A percentile compares a stretch with the other conserved stretches of the same genome.
Conservation (phyloP, 2,329 filamentous ascomycete genomes). For the Ophiosphaerella korrae region DNA sequence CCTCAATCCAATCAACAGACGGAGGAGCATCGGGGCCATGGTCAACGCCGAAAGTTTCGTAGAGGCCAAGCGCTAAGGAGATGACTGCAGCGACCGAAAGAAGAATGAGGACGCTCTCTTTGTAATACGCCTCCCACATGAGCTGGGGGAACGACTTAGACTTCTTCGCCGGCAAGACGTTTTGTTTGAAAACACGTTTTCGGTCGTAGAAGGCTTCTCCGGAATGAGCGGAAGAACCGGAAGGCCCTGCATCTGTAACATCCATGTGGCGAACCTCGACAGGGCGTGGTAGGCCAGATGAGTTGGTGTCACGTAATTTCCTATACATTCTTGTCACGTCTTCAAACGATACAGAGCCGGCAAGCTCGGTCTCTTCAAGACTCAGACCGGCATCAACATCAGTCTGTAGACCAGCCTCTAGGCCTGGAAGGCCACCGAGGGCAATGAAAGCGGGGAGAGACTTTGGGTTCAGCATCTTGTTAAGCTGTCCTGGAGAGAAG, state of each 20-base stretch:
- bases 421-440: constrained; percentile 71
- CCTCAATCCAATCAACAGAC: constrained; percentile 78
- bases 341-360: constrained; percentile 69
- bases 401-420: constrained; percentile 74
- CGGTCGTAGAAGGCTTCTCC: constrained; percentile 61
- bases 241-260: constrained; percentile 24
- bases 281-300: constrained; percentile 10
- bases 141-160: constrained; percentile 70
- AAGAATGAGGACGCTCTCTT: constrained; percentile 73
- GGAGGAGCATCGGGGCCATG: constrained; percentile 56
- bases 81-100: constrained; percentile 66
- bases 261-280: constrained; percentile 16
- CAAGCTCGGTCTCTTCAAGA: constrained; percentile 68
- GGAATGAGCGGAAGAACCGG: constrained; percentile 31
- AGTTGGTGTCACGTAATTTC: constrained; percentile 3
- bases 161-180: constrained; percentile 70
- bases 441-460: constrained; percentile 76
- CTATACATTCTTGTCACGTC: constrained; percentile 54
- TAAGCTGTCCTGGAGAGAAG: constrained; percentile 78
- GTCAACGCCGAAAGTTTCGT: constrained; percentile 66
- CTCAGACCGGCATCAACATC: constrained; percentile 69
- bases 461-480: constrained; percentile 80
- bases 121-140: constrained; percentile 76
- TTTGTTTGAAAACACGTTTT: constrained; percentile 70
- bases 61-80: constrained; percentile 74